A percentile compares a stretch with the other conserved stretches of the same genome.
Evolutionary conservation across 495 filamentous ascomycete genomes (phyloP).

Genomic region (Aspergillus indologenus): DNA sequence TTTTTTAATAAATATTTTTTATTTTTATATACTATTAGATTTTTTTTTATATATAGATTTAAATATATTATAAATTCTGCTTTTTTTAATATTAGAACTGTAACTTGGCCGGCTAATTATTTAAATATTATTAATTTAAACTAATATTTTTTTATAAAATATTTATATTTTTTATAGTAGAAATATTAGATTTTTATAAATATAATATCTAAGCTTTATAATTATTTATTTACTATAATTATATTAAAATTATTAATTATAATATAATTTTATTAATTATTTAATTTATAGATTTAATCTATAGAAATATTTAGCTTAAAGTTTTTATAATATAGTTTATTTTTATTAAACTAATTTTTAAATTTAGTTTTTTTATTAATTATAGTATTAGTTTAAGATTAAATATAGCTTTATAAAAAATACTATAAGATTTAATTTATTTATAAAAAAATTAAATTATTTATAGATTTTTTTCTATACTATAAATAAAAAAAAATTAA

Average conservation of each 20-base stretch:
- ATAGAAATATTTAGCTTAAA: background rate
- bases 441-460: background rate
- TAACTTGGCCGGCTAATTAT: too few species aligned
- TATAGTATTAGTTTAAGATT: conserved; percentile 1
- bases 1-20: background rate
- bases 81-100: too few species aligned
- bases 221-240: background rate
- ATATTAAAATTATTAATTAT: too few species aligned
- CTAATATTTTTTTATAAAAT: conserved; percentile 3
- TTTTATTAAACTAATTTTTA: background rate
- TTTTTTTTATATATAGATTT: too few species aligned
- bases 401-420: background rate
- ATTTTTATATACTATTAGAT: too few species aligned
- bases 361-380: background rate
- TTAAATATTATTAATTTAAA: too few species aligned
- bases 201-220: too few species aligned
- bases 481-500: background rate
- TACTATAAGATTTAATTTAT: background rate
- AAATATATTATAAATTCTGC: too few species aligned
- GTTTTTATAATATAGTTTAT: conserved; percentile 5
- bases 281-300: background rate
- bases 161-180: background rate
- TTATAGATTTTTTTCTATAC: too few species aligned
- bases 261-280: background rate
- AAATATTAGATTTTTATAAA: background rate